These are phyloP conservation scores for Talaromyces ruber DNA, from an alignment of 495 filamentous ascomycete species.

Conservation along the genomic window DNA sequence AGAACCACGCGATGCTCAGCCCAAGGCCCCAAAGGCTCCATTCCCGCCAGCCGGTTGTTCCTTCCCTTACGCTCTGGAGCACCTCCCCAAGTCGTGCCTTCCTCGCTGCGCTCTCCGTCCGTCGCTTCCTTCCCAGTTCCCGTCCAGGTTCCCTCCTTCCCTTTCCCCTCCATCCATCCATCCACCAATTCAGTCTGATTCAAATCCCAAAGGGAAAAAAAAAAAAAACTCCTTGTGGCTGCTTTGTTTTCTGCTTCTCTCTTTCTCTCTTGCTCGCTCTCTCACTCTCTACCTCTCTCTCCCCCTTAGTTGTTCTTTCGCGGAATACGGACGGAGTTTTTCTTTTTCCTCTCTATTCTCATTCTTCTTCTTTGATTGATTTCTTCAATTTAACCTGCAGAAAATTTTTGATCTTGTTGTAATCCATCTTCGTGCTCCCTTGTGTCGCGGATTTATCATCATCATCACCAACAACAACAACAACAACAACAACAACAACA, in stretches of 20 bases:
- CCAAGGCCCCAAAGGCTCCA: not conserved
- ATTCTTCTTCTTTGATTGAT: slow-evolving; percentile 21
- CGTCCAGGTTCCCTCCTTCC: slow-evolving; percentile 10
- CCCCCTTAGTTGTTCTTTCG: slow-evolving; percentile 20
- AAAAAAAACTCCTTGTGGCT: slow-evolving; percentile 15
- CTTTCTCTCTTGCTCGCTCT: slow-evolving; percentile 17
- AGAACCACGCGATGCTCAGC: not conserved
- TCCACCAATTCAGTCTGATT: slow-evolving; percentile 20
- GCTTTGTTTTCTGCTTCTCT: slow-evolving; percentile 18
- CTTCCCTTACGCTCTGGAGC: slow-evolving; percentile 16
- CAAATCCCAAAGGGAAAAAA: slow-evolving; percentile 21
- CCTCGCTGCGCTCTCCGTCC: slow-evolving; percentile 14
- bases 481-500: slow-evolving; percentile 4
- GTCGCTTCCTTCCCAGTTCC: slow-evolving; percentile 14
- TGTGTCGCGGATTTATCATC: slow-evolving; percentile 17
- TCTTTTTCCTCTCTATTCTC: slow-evolving; percentile 35
- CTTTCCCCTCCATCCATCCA: slow-evolving; percentile 21
- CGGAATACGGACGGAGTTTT: slow-evolving; percentile 22
- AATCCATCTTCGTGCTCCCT: slow-evolving; percentile 26
- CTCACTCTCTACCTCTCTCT: slow-evolving; percentile 30
- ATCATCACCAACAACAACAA: not conserved
- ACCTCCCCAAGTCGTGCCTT: slow-evolving; percentile 11
- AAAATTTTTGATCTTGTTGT: slow-evolving; percentile 13
- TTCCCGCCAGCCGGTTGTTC: slow-evolving; percentile 1
- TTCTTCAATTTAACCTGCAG: slow-evolving; percentile 8